Evolutionary conservation across 108 stramenopile genomes (phyloP), one percentile per base, ranked within the genome.

Genomic region (Stephanodiscus minutulus): DNA sequence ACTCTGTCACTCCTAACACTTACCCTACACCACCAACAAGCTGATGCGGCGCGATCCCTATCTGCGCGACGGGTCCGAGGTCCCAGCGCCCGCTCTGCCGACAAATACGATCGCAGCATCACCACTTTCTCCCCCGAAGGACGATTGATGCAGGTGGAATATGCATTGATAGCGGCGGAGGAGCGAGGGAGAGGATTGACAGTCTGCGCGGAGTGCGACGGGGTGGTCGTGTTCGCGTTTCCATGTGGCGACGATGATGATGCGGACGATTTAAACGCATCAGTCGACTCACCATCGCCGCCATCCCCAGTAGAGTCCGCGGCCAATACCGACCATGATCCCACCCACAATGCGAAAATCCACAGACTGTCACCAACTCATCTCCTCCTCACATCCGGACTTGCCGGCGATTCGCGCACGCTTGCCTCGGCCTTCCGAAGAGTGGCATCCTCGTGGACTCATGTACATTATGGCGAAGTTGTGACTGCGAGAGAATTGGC

Each of bases 61-160:
- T 68, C 77, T 17, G 72, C 77, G 10, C 72, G 72, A 36, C 65
- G 77, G 17, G 60, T 66, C 31, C 58, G 72, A 7, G 64, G 65
- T 60, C 72, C 77, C 54, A 48, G 12, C 47, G 25, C 65, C 59
- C 54, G 25, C 10, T 46, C 61, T 4, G 47, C 61, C 17, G 61
- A 79, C 20, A 61, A 68, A n/a, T 92, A 90, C 54, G 91, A 92
- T 74, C 82, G 89, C 41, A 77, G 74, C 76, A 88, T 92, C 49
- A 87, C 89, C 56, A 87, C 86, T 47, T 92, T 92, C 66, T 64
- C 72, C 36, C 73, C 79, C 43, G 75, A 82, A 3, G 91, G 91
- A 18, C 77, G 87, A 29, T 66, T 92, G n/a, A 61, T 75, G 22
- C 91, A 90, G 64, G 80, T 92, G 7, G 89, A 90, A 58, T 92